Conservation (phyloP, 257 asterid species). For the Euphrasia confusa region DNA sequence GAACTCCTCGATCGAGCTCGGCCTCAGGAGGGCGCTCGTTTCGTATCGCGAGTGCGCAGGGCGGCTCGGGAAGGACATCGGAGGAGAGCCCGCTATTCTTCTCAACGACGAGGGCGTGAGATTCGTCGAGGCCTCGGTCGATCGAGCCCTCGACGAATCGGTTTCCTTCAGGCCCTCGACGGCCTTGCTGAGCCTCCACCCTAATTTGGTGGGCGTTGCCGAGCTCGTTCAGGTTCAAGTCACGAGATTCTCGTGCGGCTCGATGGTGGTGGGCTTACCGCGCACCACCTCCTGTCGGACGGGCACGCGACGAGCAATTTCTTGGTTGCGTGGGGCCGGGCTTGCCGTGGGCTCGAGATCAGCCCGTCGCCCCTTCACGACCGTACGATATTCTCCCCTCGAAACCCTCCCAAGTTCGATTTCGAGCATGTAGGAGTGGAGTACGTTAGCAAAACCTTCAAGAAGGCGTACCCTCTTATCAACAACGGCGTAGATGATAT, state of each 20-base stretch:
- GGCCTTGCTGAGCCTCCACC: conserved; percentile 57
- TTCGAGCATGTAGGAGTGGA: conserved; percentile 66
- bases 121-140: conserved; percentile 72
- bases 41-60: conserved; percentile 78
- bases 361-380: conserved; percentile 49
- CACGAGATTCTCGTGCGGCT: conserved; percentile 76
- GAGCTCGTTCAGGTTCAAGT: conserved; percentile 77
- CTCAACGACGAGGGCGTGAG: conserved; percentile 65
- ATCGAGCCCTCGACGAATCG: conserved; percentile 40
- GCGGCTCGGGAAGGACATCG: conserved; percentile 45
- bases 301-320: conserved; percentile 69
- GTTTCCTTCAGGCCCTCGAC: conserved; percentile 46
- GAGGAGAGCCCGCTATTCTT: conserved; percentile 41
- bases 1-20: conserved; percentile 41
- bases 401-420: conserved; percentile 47
- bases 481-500: conserved; percentile 40
- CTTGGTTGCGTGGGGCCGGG: conserved; percentile 83
- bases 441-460: conserved; percentile 30
- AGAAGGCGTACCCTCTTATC: conserved; percentile 31
- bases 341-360: conserved; percentile 44
- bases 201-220: conserved; percentile 39
- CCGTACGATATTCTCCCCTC: conserved; percentile 51
- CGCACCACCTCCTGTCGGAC: conserved; percentile 75
- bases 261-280: conserved; percentile 70
- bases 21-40: conserved; percentile 54